These are phyloP conservation scores for Gautieria morchelliformis DNA, from an alignment of 768 basidiomycete species.

Conservation along the genomic window DNA sequence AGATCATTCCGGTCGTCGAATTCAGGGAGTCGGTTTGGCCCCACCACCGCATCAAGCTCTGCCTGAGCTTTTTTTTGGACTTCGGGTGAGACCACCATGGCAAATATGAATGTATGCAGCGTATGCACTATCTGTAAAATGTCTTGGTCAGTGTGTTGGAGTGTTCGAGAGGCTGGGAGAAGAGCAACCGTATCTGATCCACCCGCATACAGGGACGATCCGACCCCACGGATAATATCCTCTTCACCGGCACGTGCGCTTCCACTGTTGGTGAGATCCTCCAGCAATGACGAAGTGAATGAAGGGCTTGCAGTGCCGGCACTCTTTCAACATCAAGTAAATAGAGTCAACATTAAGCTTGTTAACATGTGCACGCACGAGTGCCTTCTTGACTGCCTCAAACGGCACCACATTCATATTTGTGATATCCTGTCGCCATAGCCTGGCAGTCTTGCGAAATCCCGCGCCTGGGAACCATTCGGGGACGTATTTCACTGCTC, in stretches of 20 bases:
- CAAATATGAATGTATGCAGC: not conserved
- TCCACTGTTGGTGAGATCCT: constrained; percentile 5
- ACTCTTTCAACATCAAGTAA: not conserved
- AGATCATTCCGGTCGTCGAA: not conserved
- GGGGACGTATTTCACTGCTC: constrained; percentile 38
- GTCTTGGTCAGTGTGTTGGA: not conserved
- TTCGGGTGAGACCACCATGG: constrained; percentile 3
- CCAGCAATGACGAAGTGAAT: not conserved
- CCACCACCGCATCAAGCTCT: not conserved
- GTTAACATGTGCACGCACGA: constrained; percentile 22
- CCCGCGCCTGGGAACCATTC: constrained; percentile 58
- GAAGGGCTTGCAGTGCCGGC: not conserved
- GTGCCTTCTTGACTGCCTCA: constrained; percentile 24
- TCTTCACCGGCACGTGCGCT: constrained; percentile 7
- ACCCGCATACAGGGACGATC: constrained; percentile 31
- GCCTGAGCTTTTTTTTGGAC: constrained; percentile 1
- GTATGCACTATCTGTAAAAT: not conserved
- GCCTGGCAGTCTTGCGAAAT: constrained; percentile 50
- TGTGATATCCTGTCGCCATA: constrained; percentile 41
- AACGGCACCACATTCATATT: constrained; percentile 42
- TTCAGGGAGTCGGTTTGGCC: not conserved
- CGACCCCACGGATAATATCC: constrained; percentile 28
- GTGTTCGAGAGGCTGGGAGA: not conserved
- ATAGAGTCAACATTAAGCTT: not conserved
- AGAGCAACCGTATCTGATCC: constrained; percentile 34